Evolutionary conservation across 345 rosid genomes (phyloP).

Genomic region (Moringa oleifera): DNA sequence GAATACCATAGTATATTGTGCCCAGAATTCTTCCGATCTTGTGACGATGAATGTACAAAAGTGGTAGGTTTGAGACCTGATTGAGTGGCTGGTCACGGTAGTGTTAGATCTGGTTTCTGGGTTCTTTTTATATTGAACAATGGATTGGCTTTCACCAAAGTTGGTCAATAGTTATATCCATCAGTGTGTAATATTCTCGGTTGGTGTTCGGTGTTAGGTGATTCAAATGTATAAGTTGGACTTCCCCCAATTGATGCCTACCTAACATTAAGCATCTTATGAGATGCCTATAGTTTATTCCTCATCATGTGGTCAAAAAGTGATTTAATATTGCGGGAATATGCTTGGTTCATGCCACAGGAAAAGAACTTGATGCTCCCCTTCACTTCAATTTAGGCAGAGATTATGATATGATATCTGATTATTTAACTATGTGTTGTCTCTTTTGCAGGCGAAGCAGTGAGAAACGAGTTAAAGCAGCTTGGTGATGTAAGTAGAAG

Average conservation of each 20-base stretch:
- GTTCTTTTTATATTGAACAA: no score
- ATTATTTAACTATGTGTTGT: background rate
- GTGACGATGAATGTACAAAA: no score
- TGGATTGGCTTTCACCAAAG: no score
- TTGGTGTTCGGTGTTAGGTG: background rate
- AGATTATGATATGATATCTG: no score
- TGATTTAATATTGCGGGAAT: background rate
- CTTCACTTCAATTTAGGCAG: slow-evolving; percentile 7
- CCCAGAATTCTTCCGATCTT: no score
- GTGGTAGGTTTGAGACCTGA: no score
- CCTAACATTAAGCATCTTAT: background rate
- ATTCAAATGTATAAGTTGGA: no score
- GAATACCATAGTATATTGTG: no score
- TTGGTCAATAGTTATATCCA: no score
- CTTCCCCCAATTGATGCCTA: background rate
- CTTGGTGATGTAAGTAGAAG: background rate
- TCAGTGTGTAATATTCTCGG: background rate
- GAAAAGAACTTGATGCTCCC: no score
- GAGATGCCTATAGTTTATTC: background rate
- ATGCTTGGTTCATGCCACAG: slow-evolving; percentile 6
- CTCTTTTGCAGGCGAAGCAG: slow-evolving; percentile 29
- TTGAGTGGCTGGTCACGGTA: no score
- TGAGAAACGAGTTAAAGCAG: slow-evolving; percentile 13
- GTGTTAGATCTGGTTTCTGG: no score
- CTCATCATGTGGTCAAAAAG: background rate